Percentiles rank a stretch among this genome's conserved stretches.
These are phyloP conservation scores for Hypoxylon sp. DNA, from an alignment of 2,329 filamentous ascomycete species.

Conservation along the genomic window DNA sequence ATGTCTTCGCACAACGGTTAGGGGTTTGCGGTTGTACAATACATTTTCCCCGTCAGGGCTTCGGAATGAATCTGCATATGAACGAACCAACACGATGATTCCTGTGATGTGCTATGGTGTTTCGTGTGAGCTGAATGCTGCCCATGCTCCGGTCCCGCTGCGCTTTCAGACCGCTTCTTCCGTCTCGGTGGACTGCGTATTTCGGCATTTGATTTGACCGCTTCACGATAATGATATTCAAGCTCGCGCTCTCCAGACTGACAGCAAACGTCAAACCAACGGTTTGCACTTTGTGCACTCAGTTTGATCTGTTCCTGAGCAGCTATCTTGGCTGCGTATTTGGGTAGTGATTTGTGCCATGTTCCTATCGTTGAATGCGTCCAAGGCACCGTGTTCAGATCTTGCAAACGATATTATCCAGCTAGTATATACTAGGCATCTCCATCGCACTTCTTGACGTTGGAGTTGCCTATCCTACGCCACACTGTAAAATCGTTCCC, in stretches of 20 bases:
- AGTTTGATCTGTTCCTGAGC: conserved; percentile 1
- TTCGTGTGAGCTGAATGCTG: no score
- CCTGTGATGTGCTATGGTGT: no score
- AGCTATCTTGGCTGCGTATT: background rate
- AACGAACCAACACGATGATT: conserved; percentile 44
- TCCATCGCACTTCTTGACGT: background rate
- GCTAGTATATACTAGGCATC: background rate
- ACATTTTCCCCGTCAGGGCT: conserved; percentile 69
- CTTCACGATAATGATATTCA: no score
- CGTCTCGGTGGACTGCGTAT: no score
- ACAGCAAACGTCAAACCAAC: no score
- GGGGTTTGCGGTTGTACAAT: conserved; percentile 79
- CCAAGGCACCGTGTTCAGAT: background rate
- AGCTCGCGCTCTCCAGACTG: no score
- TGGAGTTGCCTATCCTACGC: background rate
- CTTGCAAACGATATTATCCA: background rate
- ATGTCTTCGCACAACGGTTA: conserved; percentile 73
- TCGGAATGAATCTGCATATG: conserved; percentile 70
- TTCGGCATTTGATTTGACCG: no score
- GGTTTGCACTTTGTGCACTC: no score
- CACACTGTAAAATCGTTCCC: background rate
- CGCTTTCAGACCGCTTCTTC: no score
- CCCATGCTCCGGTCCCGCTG: no score
- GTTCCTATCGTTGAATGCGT: background rate
- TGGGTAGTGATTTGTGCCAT: background rate